Percentiles rank a stretch among this genome's conserved stretches.
Evolutionary conservation across 345 rosid genomes (phyloP).

Genomic region (Noccaea bulbosa): DNA sequence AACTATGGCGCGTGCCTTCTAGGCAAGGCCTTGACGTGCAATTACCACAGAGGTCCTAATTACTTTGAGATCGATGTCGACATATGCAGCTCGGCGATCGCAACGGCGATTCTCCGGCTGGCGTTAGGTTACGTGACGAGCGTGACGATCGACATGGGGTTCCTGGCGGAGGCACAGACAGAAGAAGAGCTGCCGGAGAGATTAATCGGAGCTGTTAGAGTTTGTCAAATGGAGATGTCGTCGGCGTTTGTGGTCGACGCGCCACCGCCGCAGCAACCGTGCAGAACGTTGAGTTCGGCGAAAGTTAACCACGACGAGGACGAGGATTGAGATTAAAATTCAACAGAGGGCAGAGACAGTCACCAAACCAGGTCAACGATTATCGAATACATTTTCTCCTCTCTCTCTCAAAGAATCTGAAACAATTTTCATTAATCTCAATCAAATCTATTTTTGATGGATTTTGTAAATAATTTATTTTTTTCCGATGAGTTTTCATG

Average conservation of each 20-base stretch:
- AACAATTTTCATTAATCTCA: slow-evolving; percentile 21
- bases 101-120: slow-evolving; percentile 69
- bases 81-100: slow-evolving; percentile 74
- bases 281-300: slow-evolving; percentile 49
- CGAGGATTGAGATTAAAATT: slow-evolving; percentile 25
- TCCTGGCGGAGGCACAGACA: slow-evolving; percentile 74
- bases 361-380: slow-evolving; percentile 21
- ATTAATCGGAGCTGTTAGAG: slow-evolving; percentile 80
- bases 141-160: slow-evolving; percentile 90
- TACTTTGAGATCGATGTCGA: slow-evolving; percentile 92
- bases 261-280: slow-evolving; percentile 33
- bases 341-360: not conserved
- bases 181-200: slow-evolving; percentile 89
- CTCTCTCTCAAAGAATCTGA: not conserved
- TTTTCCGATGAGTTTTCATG: not conserved
- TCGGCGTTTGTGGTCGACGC: slow-evolving; percentile 63
- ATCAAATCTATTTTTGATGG: slow-evolving; percentile 16
- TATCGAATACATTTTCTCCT: slow-evolving; percentile 10
- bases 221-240: slow-evolving; percentile 89
- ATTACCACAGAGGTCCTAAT: slow-evolving; percentile 75
- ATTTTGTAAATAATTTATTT: slow-evolving; percentile 23
- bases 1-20: slow-evolving; percentile 78
- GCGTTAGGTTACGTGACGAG: slow-evolving; percentile 79
- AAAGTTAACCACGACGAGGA: slow-evolving; percentile 70
- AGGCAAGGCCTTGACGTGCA: slow-evolving; percentile 83